Conservation (phyloP, 495 filamentous ascomycete species). For the Ascodesmis nigricans region DNA sequence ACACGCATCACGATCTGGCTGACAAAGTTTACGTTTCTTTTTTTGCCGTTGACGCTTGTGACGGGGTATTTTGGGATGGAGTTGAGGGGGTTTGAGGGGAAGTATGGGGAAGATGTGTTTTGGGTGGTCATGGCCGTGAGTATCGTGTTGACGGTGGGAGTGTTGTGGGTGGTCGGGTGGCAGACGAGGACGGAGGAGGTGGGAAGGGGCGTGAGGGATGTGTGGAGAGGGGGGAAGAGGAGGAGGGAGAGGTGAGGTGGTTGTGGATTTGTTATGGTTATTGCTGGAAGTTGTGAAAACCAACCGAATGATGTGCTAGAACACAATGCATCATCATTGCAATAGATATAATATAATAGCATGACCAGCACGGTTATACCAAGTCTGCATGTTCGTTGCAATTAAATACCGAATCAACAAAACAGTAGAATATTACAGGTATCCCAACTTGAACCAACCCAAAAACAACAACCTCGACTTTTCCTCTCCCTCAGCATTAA, state of each 20-base stretch:
- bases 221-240: constrained; percentile 12
- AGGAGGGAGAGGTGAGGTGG: constrained; percentile 5
- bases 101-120: constrained; percentile 41
- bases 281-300: no score
- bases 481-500: no score
- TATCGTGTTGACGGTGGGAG: constrained; percentile 37
- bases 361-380: no score
- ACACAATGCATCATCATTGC: no score
- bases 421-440: no score
- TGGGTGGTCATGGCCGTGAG: constrained; percentile 54
- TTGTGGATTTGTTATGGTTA: no score
- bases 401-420: no score
- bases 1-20: constrained; percentile 64
- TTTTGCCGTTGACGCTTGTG: constrained; percentile 65
- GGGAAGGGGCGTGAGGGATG: constrained; percentile 9
- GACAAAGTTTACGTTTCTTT: constrained; percentile 63
- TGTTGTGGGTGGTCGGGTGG: constrained; percentile 28
- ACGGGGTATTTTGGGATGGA: constrained; percentile 67
- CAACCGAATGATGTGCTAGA: no score
- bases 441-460: no score
- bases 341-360: no score
- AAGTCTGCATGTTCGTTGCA: no score
- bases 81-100: constrained; percentile 33
- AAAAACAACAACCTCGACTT: no score
- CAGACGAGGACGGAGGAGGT: constrained; percentile 17